Conservation (phyloP, 495 filamentous ascomycete species). For the Penicillium coffeae region DNA sequence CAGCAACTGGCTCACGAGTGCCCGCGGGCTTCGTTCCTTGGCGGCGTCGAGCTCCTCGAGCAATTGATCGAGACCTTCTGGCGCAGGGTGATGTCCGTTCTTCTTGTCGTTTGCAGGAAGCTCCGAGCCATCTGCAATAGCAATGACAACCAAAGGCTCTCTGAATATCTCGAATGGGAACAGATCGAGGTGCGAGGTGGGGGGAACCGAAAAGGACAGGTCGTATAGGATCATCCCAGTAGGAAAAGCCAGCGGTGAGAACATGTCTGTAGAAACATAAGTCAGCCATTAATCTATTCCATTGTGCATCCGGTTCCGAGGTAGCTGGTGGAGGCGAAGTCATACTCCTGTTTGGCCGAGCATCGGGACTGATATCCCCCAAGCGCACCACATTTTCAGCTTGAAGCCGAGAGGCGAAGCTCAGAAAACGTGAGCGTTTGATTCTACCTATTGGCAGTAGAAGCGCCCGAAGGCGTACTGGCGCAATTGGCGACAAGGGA, state of each 20-base stretch:
- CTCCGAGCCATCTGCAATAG: conserved; percentile 69
- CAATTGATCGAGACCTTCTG: conserved; percentile 56
- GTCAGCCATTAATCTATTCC: conserved; percentile 27
- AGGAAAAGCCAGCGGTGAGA: conserved; percentile 90
- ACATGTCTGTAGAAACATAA: conserved; percentile 65
- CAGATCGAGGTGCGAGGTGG: conserved; percentile 70
- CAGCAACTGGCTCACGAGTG: conserved; percentile 72
- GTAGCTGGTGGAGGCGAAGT: not conserved
- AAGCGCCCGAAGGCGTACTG: conserved; percentile 80
- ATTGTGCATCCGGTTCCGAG: not conserved
- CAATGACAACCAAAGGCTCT: conserved; percentile 75
- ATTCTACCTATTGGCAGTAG: conserved; percentile 84
- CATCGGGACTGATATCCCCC: conserved; percentile 86
- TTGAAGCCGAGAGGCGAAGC: conserved; percentile 73
- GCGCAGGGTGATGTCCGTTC: conserved; percentile 25
- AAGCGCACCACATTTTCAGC: conserved; percentile 80
- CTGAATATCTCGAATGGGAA: conserved; percentile 83
- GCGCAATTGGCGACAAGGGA: conserved; percentile 80
- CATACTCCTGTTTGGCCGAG: conserved; percentile 83
- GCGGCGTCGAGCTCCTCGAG: conserved; percentile 56
- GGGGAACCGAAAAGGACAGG: conserved; percentile 72
- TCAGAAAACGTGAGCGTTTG: conserved; percentile 71
- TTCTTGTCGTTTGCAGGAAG: conserved; percentile 38
- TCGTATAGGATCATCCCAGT: conserved; percentile 87
- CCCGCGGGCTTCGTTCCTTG: conserved; percentile 64